Evolutionary conservation across 2,329 filamentous ascomycete species (phyloP), one percentile per base, ranked within the genome.

Genomic region (Tolypocladium tundrense): DNA sequence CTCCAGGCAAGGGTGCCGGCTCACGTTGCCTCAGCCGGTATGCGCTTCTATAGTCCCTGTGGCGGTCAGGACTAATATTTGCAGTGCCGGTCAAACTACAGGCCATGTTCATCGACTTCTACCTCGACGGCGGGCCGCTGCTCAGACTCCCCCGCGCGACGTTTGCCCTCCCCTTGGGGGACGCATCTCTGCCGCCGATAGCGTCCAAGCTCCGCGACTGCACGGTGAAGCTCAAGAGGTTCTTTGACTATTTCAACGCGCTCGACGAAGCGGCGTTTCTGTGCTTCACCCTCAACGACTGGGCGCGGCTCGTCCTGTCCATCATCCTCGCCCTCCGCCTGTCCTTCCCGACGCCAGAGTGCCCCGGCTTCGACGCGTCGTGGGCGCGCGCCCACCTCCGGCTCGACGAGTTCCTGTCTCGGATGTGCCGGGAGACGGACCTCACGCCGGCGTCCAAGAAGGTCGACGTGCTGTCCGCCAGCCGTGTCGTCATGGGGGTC

Each of bases 321-420:
- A 64, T 77, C 41, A 74, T 81, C 53, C 58, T 80, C 5, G 73
- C 72, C 19, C 73, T 78, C 53, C 73, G 76, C 1, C 65, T 81
- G 37, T 79, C 77, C 3, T 79, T 82, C 50, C 74, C 77, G 0
- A 33, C 79, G 13, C 58, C 70, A 0, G 63, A 68, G 0, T 74
- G 71, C 16, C 70, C 74, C 0, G 70, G 64, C 5, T 73, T 69
- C 58, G 68, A 73, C 55, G 67, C 74, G 43, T 61, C 64, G 1
- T 73, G 67, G 60, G 78, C 75, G 0, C 69, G 79, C 24, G 63
- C 61, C 19, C 63, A 71, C 41, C 62, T 82, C 1, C 65, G 70
- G 3, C 72, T 81, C 21, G 72, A 69, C 8, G 61, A 64, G 8
- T 76, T 76, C 58, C 63, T 81, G 11, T 64, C 67, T 1, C 64